Conservation (phyloP, 2,329 filamentous ascomycete species). For the Cladorrhinum sp. region DNA sequence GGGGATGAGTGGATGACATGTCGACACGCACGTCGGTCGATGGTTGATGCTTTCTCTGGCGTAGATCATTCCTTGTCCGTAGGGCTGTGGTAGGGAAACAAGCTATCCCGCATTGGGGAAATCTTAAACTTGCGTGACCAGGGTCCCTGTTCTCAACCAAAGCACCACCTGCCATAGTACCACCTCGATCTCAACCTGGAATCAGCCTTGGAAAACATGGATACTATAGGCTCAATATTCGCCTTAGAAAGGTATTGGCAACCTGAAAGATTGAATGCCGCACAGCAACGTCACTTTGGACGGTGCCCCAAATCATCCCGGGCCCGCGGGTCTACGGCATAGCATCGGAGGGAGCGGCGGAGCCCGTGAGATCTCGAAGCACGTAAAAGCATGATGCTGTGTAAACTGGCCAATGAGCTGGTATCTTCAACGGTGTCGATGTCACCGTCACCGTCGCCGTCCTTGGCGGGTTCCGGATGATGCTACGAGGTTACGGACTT, state of each 20-base stretch:
- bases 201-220: too few relatives aligned
- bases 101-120: conserved; percentile 1
- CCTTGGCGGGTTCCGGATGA: not conserved
- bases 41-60: conserved; percentile 6
- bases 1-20: not conserved
- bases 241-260: too few relatives aligned
- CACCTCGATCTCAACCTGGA: too few relatives aligned
- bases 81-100: conserved; percentile 16
- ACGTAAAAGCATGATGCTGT: not conserved
- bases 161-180: not conserved
- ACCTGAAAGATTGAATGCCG: not conserved
- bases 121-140: not conserved
- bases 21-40: not conserved
- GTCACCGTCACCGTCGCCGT: not conserved
- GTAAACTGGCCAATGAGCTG: not conserved
- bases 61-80: conserved; percentile 18
- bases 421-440: not conserved
- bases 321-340: not conserved
- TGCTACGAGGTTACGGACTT: not conserved
- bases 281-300: too few relatives aligned
- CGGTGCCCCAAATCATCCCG: not conserved
- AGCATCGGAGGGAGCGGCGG: not conserved
- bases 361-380: not conserved
- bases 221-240: too few relatives aligned
- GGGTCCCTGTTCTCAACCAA: not conserved